Evolutionary conservation across 2,329 filamentous ascomycete species (phyloP), one percentile per base, ranked within the genome.

Genomic region (Magnaporthiopsis incrustans): DNA sequence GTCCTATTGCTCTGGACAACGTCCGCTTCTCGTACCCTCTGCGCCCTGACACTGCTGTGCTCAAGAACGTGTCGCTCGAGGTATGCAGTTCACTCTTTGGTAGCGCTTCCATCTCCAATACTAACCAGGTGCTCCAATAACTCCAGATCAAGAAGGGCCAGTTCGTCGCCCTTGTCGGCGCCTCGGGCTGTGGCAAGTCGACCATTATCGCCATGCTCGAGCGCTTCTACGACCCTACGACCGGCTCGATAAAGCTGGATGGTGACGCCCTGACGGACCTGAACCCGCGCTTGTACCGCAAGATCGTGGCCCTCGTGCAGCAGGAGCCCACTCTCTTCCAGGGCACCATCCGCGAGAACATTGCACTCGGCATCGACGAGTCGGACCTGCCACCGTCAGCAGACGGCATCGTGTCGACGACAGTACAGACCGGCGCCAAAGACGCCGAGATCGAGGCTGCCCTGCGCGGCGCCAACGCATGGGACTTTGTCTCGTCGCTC

Each of bases 141-240:
- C n/a, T 60, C 6, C 44, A 76, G 65, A 77, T 82, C 67, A 69
- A 75, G 63, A 76, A 76, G 8, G 81, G 81, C 22, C 77, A 82
- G 57, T 84, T 81, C 61, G 75, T 81, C 4, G 84, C 82, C 0
- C 75, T 85, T 26, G 83, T 86, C 0, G 84, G 84, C 3, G 74
- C 81, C n/a, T 82, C 80, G 0, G 83, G 84, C 10, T 84, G 81
- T 64, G 84, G 84, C 2, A 89, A 89, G 70, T 85, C 81, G 2
- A 88, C 85, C 1, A 83, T 85, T 64, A 78, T 89, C 63, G 79
- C 81, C 14, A 74, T 82, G 67, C 72, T 82, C 0, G 77, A 81
- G 65, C 75, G 79, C 2, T 79, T 79, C 68, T 80, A 80, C 68
- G 75, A 78, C 60, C 74, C 76, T 0, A 73, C 73, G 1, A 72